phyloP scores from a whole-genome alignment of 768 basidiomycete species.

The Cystobasidium onofrii region DNA sequence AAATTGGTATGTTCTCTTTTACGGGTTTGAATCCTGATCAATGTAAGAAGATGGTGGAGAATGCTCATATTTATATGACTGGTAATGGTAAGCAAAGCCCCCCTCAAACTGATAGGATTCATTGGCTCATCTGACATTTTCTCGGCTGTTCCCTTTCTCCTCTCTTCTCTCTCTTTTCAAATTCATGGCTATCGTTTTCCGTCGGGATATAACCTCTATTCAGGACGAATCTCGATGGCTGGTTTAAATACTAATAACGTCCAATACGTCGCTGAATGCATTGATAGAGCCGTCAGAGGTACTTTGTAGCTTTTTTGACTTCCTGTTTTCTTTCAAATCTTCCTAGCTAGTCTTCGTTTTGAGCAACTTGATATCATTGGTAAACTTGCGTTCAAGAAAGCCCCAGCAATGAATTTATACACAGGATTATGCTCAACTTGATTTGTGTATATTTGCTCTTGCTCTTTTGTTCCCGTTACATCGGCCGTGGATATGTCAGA shows the following conservation, averaged over 20 bases:
- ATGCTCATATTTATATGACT: constrained; percentile 91
- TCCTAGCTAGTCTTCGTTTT: too few species aligned
- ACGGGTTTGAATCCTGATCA: constrained; percentile 70
- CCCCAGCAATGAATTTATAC: too few species aligned
- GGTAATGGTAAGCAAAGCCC: constrained; percentile 56
- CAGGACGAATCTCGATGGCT: constrained; percentile 72
- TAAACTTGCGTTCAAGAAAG: too few species aligned
- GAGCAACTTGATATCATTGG: too few species aligned
- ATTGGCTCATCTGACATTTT: neutral
- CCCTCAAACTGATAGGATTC: too few species aligned
- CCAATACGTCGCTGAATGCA: constrained; percentile 79
- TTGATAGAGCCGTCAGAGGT: constrained; percentile 72
- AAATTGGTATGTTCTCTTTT: constrained; percentile 89
- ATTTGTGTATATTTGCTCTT: too few species aligned
- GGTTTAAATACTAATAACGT: constrained; percentile 76
- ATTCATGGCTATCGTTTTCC: too few species aligned
- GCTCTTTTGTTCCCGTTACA: too few species aligned
- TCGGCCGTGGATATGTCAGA: neutral
- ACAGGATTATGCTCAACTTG: too few species aligned
- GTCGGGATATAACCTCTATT: too few species aligned
- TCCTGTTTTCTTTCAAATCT: too few species aligned
- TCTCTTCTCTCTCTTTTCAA: neutral
- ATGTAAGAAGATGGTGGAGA: constrained; percentile 71
- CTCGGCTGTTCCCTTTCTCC: neutral
- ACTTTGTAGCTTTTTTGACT: neutral